Evolutionary conservation across 495 filamentous ascomycete species (phyloP).

Genomic region (Neurospora sublineolata): DNA sequence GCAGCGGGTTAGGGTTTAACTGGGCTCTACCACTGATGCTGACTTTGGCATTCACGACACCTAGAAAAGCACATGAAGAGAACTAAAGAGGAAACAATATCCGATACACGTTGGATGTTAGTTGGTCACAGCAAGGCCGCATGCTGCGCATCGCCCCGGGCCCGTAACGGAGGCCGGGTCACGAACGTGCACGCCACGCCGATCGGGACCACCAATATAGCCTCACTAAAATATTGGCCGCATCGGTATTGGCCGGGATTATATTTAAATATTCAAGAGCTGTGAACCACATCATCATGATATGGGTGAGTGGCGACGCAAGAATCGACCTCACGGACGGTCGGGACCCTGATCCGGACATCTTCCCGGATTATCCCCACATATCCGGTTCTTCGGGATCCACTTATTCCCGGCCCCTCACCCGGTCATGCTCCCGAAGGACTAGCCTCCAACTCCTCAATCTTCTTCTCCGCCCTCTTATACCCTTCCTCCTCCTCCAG

Average conservation of each 20-base stretch:
- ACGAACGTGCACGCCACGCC: neutral
- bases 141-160: neutral
- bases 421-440: neutral
- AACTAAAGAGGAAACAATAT: no score
- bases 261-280: neutral
- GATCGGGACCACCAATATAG: neutral
- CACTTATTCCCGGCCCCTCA: neutral
- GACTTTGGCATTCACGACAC: neutral
- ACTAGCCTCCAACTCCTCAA: slow-evolving; percentile 41
- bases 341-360: neutral
- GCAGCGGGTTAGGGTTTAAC: neutral
- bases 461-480: slow-evolving; percentile 40
- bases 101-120: neutral
- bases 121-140: neutral
- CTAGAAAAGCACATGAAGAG: neutral
- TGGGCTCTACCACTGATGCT: neutral
- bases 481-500: slow-evolving; percentile 54
- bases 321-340: neutral
- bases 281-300: neutral
- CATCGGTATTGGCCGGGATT: neutral
- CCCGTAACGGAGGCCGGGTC: neutral
- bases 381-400: neutral
- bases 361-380: neutral
- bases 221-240: neutral
- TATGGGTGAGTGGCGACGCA: neutral